phyloP scores from a whole-genome alignment of 148 eudicot genomes.

The Suaeda aralocaspica region DNA sequence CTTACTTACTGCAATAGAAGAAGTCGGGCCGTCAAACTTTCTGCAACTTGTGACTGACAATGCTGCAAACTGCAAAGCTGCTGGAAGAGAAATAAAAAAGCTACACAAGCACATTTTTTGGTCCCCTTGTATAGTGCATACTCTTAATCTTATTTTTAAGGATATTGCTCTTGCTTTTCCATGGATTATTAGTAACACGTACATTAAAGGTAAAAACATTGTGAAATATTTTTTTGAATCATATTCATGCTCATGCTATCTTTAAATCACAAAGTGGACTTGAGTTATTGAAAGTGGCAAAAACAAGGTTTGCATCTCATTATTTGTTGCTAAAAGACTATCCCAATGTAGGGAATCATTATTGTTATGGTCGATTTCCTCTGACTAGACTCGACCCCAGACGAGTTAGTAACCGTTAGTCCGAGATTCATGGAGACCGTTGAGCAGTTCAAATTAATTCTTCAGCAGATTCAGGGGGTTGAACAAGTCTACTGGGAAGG shows the following conservation, averaged over 20 bases:
- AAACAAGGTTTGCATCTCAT: slow-evolving; percentile 29
- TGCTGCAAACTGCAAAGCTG: slow-evolving; percentile 13
- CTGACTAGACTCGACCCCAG: too few relatives aligned
- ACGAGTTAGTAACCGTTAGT: too few relatives aligned
- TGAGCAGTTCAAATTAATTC: too few relatives aligned
- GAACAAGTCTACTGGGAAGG: too few relatives aligned
- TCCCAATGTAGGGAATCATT: slow-evolving; percentile 10
- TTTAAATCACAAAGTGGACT: slow-evolving; percentile 14
- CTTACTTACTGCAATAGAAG: slow-evolving; percentile 10
- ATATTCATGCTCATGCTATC: slow-evolving; percentile 7
- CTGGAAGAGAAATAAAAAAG: slow-evolving; percentile 13
- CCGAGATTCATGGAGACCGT: too few relatives aligned
- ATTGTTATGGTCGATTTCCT: not conserved
- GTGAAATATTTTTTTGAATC: slow-evolving; percentile 21
- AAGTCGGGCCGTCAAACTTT: slow-evolving; percentile 18
- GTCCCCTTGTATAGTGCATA: slow-evolving; percentile 9
- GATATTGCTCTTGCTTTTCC: slow-evolving; percentile 3
- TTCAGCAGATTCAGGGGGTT: too few relatives aligned
- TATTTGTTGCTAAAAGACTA: slow-evolving; percentile 16
- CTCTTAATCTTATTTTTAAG: slow-evolving; percentile 18
- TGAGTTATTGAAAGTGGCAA: slow-evolving; percentile 28
- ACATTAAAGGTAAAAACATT: slow-evolving; percentile 6
- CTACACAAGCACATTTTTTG: slow-evolving; percentile 21
- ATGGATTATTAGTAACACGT: not conserved
- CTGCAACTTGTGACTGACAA: slow-evolving; percentile 26